Base-by-base conservation (phyloP, 176 grass and related monocot species). In the Oryza australiensis region DNA sequence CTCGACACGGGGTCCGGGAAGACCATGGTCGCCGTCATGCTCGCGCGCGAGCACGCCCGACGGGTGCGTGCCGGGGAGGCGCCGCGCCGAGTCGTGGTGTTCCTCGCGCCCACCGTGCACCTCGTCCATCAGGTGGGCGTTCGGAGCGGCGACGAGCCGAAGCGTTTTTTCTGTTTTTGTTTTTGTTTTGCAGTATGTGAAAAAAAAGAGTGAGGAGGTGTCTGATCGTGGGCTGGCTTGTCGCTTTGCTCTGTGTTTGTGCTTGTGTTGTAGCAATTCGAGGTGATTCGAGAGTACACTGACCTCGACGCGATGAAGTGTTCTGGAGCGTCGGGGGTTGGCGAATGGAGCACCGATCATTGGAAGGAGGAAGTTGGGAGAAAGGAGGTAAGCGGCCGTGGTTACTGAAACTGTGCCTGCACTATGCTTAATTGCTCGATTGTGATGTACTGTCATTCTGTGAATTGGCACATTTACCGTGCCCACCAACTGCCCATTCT, bases 1-100 rank as follows among this genome's bases (percentile, higher is more conserved):
- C 82, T 94, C 35, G 85, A 88, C 37, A 88, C 91, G 0, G 91
- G 91, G 32, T 49, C 88, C 3, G 91, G 91, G 70, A 90, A 90
- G 71, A 94, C 88, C 68, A 88, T 88, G 82, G 89, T 90, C 45
- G 82, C 91, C 40, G 70, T 90, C 70, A 90, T 94, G 91, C 82
- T 94, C 15, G 89, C 89, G 63, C 83, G 83, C 13, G 82, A 93
- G 65, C 70, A 85, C 68, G 78, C 38, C 0, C 83, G 74, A 60
- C 63, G 79, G 46, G 62, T 71, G 70, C 86, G 74, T 16, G 13
- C 53, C 14, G 83, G 73, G 26, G 85, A 82, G 16, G 42, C 67
- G 64, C 80, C 74, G 34, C 80, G 79, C 63, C 79, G 83, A 41
- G 7, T 70, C 73, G 86, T 93, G 41, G 26, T 93, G 37, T 93